Conservation (phyloP, 805 yeast species). For the Kodamaea sagamina region DNA sequence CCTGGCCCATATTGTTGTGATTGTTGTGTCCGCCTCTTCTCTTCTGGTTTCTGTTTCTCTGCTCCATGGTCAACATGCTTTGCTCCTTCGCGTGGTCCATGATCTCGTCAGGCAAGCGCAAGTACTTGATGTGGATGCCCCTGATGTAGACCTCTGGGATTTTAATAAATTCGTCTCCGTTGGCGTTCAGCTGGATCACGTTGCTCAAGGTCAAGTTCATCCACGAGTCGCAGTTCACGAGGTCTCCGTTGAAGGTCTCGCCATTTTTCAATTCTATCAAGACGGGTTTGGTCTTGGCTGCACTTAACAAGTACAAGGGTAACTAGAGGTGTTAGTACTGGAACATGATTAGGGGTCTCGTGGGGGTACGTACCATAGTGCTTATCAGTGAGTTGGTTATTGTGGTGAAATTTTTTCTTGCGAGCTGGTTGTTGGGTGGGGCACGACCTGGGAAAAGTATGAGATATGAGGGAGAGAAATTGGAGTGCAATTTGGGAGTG, state of each 20-base stretch:
- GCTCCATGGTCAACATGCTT: conserved; percentile 51
- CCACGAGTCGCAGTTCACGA: conserved; percentile 88
- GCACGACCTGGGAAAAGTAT: conserved; percentile 3
- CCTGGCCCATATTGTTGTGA: conserved; percentile 16
- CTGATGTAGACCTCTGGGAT: conserved; percentile 76
- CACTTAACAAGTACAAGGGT: conserved; percentile 86
- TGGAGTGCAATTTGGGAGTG: too few species aligned
- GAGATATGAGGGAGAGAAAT: too few species aligned
- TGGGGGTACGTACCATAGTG: conserved; percentile 11
- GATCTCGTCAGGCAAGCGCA: conserved; percentile 73
- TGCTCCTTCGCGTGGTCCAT: conserved; percentile 77
- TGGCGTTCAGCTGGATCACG: conserved; percentile 65
- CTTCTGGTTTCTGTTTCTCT: conserved; percentile 47
- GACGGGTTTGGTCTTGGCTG: conserved; percentile 86
- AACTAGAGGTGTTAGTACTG: conserved; percentile 48
- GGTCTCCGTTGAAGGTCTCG: conserved; percentile 80
- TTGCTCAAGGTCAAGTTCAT: conserved; percentile 88
- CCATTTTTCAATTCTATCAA: conserved; percentile 91
- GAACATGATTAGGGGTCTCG: not conserved
- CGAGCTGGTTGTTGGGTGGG: conserved; percentile 5
- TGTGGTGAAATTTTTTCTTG: conserved; percentile 14
- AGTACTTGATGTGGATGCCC: conserved; percentile 80
- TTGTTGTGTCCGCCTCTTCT: conserved; percentile 42
- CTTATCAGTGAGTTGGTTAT: conserved; percentile 5
- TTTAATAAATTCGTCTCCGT: conserved; percentile 62